Evolutionary conservation across 345 rosid genomes (phyloP).

Genomic region (Geranium rotundifolium): DNA sequence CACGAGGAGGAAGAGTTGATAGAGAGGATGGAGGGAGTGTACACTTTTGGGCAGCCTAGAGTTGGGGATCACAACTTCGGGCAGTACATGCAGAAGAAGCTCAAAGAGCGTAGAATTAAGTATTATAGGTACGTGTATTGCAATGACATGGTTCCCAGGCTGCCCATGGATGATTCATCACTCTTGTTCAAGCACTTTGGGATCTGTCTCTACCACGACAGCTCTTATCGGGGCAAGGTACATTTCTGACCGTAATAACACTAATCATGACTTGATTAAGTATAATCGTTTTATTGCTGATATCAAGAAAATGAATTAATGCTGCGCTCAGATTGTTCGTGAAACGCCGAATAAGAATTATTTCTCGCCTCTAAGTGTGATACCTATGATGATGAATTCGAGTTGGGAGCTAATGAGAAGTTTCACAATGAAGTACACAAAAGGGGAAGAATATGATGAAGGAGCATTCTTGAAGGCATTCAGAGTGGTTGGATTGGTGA

Average conservation of each 20-base stretch:
- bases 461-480: too few species aligned
- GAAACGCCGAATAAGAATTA: conserved; percentile 47
- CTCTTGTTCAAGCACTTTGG: conserved; percentile 78
- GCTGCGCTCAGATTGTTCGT: conserved; percentile 37
- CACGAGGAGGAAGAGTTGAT: conserved; percentile 44
- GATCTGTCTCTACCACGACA: conserved; percentile 40
- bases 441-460: too few species aligned
- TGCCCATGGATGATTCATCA: conserved; percentile 51
- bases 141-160: conserved; percentile 57
- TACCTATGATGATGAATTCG: conserved; percentile 24
- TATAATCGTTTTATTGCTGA: too few species aligned
- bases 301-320: too few species aligned
- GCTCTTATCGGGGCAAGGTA: conserved; percentile 35
- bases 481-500: too few species aligned
- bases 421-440: conserved; percentile 23
- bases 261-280: too few species aligned
- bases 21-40: conserved; percentile 45
- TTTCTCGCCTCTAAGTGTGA: conserved; percentile 20
- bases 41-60: conserved; percentile 71
- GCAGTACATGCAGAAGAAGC: conserved; percentile 34
- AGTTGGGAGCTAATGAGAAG: conserved; percentile 46
- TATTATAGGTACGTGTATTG: conserved; percentile 60
- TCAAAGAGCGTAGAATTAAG: conserved; percentile 19
- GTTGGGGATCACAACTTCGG: conserved; percentile 62
- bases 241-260: too few species aligned